phyloP scores from a whole-genome alignment of 75 land plant species.

The Picea glauca region DNA sequence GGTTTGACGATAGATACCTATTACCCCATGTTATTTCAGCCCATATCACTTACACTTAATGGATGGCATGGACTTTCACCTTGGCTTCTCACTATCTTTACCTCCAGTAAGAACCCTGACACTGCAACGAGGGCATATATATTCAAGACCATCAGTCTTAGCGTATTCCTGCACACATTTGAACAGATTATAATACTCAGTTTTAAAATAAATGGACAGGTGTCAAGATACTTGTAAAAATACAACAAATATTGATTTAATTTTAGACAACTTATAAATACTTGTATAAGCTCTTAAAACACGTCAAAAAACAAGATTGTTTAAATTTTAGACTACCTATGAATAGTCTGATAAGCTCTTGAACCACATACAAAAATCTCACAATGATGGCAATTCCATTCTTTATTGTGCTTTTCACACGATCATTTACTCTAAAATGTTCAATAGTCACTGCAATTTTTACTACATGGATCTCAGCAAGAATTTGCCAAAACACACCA shows the following conservation, averaged over 20 bases:
- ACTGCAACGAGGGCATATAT: constrained; percentile 94
- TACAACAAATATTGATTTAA: too few species aligned
- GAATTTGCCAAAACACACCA: too few species aligned
- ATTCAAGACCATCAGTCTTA: constrained; percentile 96
- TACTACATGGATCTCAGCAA: not conserved
- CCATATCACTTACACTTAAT: too few species aligned
- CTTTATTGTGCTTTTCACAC: not conserved
- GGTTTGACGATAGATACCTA: not conserved
- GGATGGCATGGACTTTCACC: constrained; percentile 4
- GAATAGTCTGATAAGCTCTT: not conserved
- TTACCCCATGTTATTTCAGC: not conserved
- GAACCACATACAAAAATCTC: not conserved
- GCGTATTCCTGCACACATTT: constrained; percentile 82
- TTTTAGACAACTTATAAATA: too few species aligned
- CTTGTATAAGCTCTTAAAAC: too few species aligned
- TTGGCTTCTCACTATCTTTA: constrained; percentile 12
- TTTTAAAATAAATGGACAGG: not conserved
- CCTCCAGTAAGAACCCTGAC: constrained; percentile 11
- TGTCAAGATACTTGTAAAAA: not conserved
- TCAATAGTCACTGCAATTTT: not conserved
- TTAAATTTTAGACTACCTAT: not conserved
- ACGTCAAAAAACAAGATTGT: not conserved
- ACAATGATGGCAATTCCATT: not conserved
- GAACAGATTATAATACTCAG: not conserved
- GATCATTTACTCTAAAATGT: not conserved